phyloP scores from a whole-genome alignment of 2,329 filamentous ascomycete genomes.

The Daldinia eschscholtzii region DNA sequence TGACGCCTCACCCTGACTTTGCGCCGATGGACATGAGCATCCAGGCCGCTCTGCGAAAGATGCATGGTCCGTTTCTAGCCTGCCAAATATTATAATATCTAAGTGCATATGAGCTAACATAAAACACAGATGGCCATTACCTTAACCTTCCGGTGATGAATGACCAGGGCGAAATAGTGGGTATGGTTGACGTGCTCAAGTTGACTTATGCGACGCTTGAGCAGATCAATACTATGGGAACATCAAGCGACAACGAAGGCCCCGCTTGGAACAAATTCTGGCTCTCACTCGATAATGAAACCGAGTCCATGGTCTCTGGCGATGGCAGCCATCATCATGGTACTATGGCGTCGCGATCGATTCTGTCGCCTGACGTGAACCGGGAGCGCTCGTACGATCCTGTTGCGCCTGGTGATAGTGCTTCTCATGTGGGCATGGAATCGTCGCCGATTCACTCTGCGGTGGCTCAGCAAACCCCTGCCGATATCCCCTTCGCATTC shows the following conservation, averaged over 20 bases:
- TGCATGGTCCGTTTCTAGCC: slow-evolving; percentile 81
- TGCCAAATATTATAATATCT: slow-evolving; percentile 26
- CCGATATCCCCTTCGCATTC: slow-evolving; percentile 91
- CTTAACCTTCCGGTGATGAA: slow-evolving; percentile 99
- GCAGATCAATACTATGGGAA: slow-evolving; percentile 94
- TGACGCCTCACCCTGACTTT: slow-evolving; percentile 99
- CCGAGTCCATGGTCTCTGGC: slow-evolving; percentile 95
- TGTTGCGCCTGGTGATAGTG: slow-evolving; percentile 92
- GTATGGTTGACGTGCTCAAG: slow-evolving; percentile 99
- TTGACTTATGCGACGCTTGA: slow-evolving; percentile 97
- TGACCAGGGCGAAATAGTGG: slow-evolving; percentile 94
- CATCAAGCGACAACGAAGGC: slow-evolving; percentile 85
- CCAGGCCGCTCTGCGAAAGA: slow-evolving; percentile 96
- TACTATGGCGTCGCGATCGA: slow-evolving; percentile 76
- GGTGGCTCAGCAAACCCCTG: slow-evolving; percentile 68
- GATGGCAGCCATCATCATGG: slow-evolving; percentile 81
- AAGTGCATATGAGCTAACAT: slow-evolving; percentile 31
- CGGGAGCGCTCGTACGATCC: slow-evolving; percentile 81
- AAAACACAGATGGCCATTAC: slow-evolving; percentile 87
- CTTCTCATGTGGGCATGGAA: slow-evolving; percentile 88
- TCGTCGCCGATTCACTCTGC: slow-evolving; percentile 80
- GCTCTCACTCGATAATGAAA: slow-evolving; percentile 94
- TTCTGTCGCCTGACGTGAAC: slow-evolving; percentile 83
- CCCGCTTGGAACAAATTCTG: slow-evolving; percentile 99
- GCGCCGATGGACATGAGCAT: slow-evolving; percentile 99